phyloP scores from a whole-genome alignment of 176 grass and related monocot species.

The Echinochloa phyllopogon region DNA sequence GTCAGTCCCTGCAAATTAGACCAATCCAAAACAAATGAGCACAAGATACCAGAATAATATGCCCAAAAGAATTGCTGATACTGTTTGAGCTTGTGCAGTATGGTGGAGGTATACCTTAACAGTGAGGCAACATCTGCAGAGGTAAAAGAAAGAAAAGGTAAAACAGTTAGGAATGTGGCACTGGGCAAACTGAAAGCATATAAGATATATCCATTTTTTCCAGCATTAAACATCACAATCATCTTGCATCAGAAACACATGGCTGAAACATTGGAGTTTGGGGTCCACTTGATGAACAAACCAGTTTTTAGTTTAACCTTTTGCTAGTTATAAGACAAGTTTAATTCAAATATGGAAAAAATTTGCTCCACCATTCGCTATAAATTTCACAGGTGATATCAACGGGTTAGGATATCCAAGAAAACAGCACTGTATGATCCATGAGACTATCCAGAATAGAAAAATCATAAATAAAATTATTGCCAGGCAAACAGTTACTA shows the following conservation, averaged over 20 bases:
- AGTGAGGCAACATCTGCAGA: slow-evolving; percentile 90
- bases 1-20: slow-evolving; percentile 77
- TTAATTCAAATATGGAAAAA: background rate
- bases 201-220: background rate
- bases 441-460: background rate
- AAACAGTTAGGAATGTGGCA: slow-evolving; percentile 23
- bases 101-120: slow-evolving; percentile 71
- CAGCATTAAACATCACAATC: background rate
- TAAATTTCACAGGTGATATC: background rate
- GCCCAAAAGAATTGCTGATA: background rate
- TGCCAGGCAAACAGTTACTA: background rate
- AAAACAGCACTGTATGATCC: background rate
- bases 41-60: background rate
- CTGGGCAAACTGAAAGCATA: background rate
- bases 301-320: background rate
- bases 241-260: background rate
- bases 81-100: background rate
- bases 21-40: slow-evolving; percentile 1
- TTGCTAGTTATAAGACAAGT: background rate
- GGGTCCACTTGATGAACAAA: background rate
- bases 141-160: slow-evolving; percentile 18
- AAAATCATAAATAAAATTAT: background rate
- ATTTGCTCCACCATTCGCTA: background rate
- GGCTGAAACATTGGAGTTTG: background rate
- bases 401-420: background rate